Conservation (phyloP, 2,329 filamentous ascomycete species). For the Apiospora hydei region DNA sequence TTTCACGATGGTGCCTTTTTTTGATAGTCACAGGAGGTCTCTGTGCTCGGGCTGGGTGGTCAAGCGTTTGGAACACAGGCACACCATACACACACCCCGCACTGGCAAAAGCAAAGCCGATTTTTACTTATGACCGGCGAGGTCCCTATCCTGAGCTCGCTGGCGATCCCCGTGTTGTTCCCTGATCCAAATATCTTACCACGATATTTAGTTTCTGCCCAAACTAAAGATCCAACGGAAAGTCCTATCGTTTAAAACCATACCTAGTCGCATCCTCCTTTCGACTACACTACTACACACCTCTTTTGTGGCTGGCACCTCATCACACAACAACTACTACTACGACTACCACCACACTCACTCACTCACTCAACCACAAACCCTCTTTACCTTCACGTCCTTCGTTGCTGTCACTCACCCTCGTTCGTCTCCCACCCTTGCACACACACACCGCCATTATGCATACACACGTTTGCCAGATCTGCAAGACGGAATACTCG, state of each 20-base stretch:
- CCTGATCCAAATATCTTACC: conserved; percentile 11
- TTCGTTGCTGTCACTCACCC: conserved; percentile 17
- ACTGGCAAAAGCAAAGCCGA: conserved; percentile 19
- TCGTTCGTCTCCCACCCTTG: background rate
- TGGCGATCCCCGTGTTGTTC: conserved; percentile 8
- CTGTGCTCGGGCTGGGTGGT: background rate
- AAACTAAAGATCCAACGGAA: conserved; percentile 11
- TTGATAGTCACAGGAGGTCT: conserved; percentile 21
- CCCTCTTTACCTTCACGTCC: conserved; percentile 10
- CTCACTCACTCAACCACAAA: background rate
- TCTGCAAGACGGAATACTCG: conserved; percentile 46
- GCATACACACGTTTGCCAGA: conserved; percentile 44
- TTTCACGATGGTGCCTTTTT: conserved; percentile 24
- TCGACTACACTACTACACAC: background rate
- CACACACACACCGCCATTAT: conserved; percentile 34
- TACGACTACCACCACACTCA: background rate
- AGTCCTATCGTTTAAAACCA: conserved; percentile 14
- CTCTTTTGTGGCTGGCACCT: conserved; percentile 16
- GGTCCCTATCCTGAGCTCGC: conserved; percentile 19
- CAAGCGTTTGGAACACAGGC: background rate
- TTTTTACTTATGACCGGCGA: conserved; percentile 19
- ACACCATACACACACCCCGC: conserved; percentile 9
- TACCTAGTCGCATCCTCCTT: background rate
- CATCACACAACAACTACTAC: background rate
- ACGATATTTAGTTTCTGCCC: conserved; percentile 20